These are phyloP conservation scores for Fusarium chlamydosporum DNA, from an alignment of 2,329 filamentous ascomycete species.

Conservation along the genomic window DNA sequence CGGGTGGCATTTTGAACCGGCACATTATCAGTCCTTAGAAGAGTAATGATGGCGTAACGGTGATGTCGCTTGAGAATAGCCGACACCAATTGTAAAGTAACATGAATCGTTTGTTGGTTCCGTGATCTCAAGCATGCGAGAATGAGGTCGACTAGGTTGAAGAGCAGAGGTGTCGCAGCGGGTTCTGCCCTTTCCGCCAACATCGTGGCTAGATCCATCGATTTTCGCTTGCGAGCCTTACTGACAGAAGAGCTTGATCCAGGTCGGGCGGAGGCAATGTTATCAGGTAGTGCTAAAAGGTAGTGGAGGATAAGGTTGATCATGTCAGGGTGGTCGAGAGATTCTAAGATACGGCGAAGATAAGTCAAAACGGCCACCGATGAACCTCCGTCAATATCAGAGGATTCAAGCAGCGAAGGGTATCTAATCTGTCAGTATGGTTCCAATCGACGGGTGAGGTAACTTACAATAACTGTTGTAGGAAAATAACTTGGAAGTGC, in stretches of 20 bases:
- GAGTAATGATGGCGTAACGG: slow-evolving; percentile 82
- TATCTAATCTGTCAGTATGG: slow-evolving; percentile 70
- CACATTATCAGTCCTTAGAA: slow-evolving; percentile 76
- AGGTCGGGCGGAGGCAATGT: slow-evolving; percentile 55
- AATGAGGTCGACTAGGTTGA: slow-evolving; percentile 93
- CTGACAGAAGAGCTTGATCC: slow-evolving; percentile 69
- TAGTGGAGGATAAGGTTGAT: slow-evolving; percentile 95
- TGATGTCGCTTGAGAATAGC: slow-evolving; percentile 90
- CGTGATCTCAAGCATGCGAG: slow-evolving; percentile 85
- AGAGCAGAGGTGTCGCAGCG: slow-evolving; percentile 84
- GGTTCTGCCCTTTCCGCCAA: slow-evolving; percentile 81
- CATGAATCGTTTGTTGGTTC: slow-evolving; percentile 89
- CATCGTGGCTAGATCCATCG: slow-evolving; percentile 86
- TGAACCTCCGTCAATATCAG: slow-evolving; percentile 95
- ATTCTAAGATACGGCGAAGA: slow-evolving; percentile 88
- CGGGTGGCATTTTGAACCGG: slow-evolving; percentile 68
- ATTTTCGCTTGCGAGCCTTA: slow-evolving; percentile 85
- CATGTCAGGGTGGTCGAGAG: slow-evolving; percentile 92
- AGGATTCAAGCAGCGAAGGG: slow-evolving; percentile 94
- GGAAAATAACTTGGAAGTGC: slow-evolving; percentile 96
- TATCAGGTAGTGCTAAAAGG: slow-evolving; percentile 83
- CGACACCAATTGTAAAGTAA: slow-evolving; percentile 88
- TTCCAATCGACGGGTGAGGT: not conserved
- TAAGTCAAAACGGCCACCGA: slow-evolving; percentile 97
- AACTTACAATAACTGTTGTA: slow-evolving; percentile 89